Evolutionary conservation across 805 yeast species (phyloP), one percentile per base, ranked within the genome.

Genomic region (Zygosaccharomyces bailii): DNA sequence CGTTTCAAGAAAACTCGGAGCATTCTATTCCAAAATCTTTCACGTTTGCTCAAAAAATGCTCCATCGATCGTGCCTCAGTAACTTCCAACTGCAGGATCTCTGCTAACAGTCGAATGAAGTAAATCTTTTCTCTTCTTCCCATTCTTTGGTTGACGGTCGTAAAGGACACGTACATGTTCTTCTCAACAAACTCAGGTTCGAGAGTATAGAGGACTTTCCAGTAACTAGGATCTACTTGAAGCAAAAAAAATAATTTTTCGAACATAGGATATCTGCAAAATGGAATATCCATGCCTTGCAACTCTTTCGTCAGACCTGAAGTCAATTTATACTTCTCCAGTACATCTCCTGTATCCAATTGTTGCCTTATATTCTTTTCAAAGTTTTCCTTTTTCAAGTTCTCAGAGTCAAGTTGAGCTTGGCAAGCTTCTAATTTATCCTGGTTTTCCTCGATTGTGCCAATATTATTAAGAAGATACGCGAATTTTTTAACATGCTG

Each of bases 211-310:
- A 87, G 62, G 10, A 79, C 66, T 1, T 80, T 71, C 58, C 90
- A 73, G 56, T 91, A 91, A 0, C 64, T 61, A 0, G 96, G 86
- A 55, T 86, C 87, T 0, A 95, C 85, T 61, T 93, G 98, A 34
- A 93, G 63, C 19, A 91, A 66, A 57, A 84, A 93, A 53, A 93
- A 82, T 41, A 91, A 59, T 17, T 86, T 84, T 54, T 84, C 96
- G 63, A 84, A 86, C 4, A 56, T 52, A 30, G 60, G 56, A 39
- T 52, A 51, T 21, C 44, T 50, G 10, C 52, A 45, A 8, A 42
- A 42, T 1, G 61, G 53, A 13, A 50, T 39, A n/a, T 39, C 44
- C 32, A 47, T 39, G 30, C 50, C 39, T n/a, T 44, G 34, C 9
- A 51, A 29, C 9, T 44, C 34, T 13, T 43, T 36, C 10, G 48